Base-by-base conservation (phyloP, 2,329 filamentous ascomycete species). In the Didymella arachidicola region DNA sequence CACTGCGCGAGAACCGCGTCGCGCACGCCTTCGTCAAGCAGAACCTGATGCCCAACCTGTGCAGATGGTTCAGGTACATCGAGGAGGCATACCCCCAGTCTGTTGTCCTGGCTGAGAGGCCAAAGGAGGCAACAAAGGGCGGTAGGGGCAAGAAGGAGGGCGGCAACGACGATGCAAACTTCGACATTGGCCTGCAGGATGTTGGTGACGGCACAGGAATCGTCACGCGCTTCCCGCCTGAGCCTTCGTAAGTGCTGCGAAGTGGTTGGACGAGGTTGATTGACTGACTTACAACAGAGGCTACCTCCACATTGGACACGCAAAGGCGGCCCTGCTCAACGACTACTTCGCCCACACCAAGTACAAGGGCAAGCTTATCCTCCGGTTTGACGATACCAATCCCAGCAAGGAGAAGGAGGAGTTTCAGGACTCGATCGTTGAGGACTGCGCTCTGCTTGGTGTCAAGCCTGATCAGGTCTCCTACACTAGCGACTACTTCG, bases 331-430 rank as follows among this genome's bases (percentile, higher is more conserved):
- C 6, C 84, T 96, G 54, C 87, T 98, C 57, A 97, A 95, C 81
- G 93, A 98, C 77, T 98, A 96, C 83, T 98, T 98, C 70, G 94
- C 93, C 43, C 93, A 97, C 78, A 89, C 93, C 76, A 91, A 92
- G 69, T 96, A 96, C 83, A 89, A 94, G 60, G 95, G 95, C 71
- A 96, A 90, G 71, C 84, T 99, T 69, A 88, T 96, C 59, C 86
- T 98, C 48, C 91, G 95, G 60, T 95, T 99, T 73, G 95, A 99
- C 75, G 95, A 99, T 74, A 99, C 95, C 56, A 99, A 99, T 79
- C 95, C 95, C 7, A 89, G 90, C 60, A 98, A 98, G 78, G 95
- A 99, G 83, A 97, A 96, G 82, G 88, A 94, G 76, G 95, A 98
- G 80, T 99, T 89, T 77, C 89, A 98, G 76, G 93, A 98, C 79